Evolutionary conservation across 306 rosid species (phyloP), one percentile per base, ranked within the genome.

Genomic region (Casuarina equisetifolia): DNA sequence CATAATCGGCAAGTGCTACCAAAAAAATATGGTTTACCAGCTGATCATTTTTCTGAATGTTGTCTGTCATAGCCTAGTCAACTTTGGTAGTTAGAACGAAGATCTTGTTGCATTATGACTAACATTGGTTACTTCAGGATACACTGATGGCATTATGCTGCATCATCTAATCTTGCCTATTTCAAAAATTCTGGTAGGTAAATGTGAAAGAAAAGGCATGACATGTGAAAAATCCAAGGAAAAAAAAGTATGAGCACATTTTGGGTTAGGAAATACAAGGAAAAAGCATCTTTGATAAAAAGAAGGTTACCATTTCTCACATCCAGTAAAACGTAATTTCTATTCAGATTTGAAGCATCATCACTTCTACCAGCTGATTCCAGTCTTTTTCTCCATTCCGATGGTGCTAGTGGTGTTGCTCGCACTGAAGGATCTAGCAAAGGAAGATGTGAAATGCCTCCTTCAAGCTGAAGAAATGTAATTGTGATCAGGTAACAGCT

Each of bases 291-390:
- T 48, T 10, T 46, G 67, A 70, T 80, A 63, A 20, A 70, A 4
- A 81, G 76, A 84, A 79, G n/a, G 68, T 70, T 92, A 95, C 98
- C 97, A 76, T 95, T 92, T 88, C 97, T 89, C 64, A 95, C 91
- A 80, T 95, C 97, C 86, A 95, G 80, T 19, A 95, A 70, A 83
- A 92, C 75, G 69, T 67, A 79, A 39, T 82, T 78, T 50, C 74
- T 39, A 59, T 75, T 76, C 20, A 44, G 57, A 80, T 78, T 78
- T 81, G 89, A 80, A 13, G 81, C 64, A 49, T 64, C 82, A 71
- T 74, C 76, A 69, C 48, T 79, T 70, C 74, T 77, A 72, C 80
- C 83, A 67, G 63, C 75, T 46, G 86, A 74, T 85, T 89, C 85
- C 83, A 92, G 84, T 85, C 78, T 88, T 50, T 86, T 74, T 80